Conservation (phyloP, 1,284 basidiomycete species). For the Athelia psychrophila region DNA sequence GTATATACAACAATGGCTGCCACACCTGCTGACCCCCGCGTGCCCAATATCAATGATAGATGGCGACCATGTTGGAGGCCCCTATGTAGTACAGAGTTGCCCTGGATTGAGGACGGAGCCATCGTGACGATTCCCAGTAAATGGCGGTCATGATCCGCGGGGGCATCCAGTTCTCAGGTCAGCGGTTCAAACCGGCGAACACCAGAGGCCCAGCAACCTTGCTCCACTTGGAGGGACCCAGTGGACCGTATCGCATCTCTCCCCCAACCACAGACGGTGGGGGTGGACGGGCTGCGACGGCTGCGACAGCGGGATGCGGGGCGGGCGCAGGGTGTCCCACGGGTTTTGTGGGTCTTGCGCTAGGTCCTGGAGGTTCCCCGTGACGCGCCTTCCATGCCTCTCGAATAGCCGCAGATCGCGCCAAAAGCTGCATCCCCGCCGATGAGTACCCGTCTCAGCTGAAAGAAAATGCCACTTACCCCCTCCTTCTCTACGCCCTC, state of each 20-base stretch:
- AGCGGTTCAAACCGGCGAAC: slow-evolving; percentile 66
- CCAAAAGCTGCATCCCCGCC: slow-evolving; percentile 72
- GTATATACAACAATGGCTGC: too few relatives aligned
- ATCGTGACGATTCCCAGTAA: background rate
- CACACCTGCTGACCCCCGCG: too few relatives aligned
- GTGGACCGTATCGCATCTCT: slow-evolving; percentile 60
- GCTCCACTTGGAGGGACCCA: slow-evolving; percentile 63
- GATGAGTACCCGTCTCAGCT: too few relatives aligned
- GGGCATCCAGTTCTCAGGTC: slow-evolving; percentile 15
- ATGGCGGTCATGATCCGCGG: too few relatives aligned
- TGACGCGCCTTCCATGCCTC: slow-evolving; percentile 67
- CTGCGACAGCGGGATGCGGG: slow-evolving; percentile 10
- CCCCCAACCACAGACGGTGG: slow-evolving; percentile 20
- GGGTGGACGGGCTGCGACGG: slow-evolving; percentile 18
- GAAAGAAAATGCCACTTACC: slow-evolving; percentile 49
- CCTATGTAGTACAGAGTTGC: background rate
- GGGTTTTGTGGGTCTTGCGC: too few relatives aligned
- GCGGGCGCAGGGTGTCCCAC: slow-evolving; percentile 3
- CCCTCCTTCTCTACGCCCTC: slow-evolving; percentile 88
- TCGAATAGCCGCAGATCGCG: slow-evolving; percentile 56
- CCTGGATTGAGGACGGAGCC: background rate
- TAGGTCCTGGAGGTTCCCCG: slow-evolving; percentile 12
- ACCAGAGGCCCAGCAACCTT: slow-evolving; percentile 64
- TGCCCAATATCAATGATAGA: too few relatives aligned
- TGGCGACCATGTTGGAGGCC: too few relatives aligned